Evolutionary conservation across 2,329 filamentous ascomycete species (phyloP), one percentile per base, ranked within the genome.

Genomic region (Fusarium mexicanum): DNA sequence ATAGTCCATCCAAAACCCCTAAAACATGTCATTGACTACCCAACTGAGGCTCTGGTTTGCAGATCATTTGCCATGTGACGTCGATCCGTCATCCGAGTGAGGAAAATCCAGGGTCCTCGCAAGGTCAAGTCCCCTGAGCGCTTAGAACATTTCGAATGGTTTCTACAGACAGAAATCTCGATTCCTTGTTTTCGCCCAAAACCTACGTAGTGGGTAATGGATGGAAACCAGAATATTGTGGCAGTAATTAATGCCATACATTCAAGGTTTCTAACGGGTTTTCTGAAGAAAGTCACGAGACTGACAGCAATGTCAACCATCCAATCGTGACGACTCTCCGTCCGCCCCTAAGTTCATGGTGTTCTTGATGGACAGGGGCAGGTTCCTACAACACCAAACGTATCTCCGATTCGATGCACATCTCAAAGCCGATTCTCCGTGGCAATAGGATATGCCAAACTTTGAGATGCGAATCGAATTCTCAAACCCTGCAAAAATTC

Each of bases 11-110:
- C n/a, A 31, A 24, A 33, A 31, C 46, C 58, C 26, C 22, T 16
- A 50, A n/a, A 29, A 20, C 51, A 35, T 44, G 40, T 47, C 60
- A 50, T 69, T 64, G 60, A 58, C 55, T 51, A 55, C 43, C 53
- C 31, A 41, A 65, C 58, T 71, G 66, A 76, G 63, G 69, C 58
- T 72, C 72, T 69, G 44, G 48, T 43, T 65, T 58, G 76, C 59
- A 68, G 74, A 77, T 77, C 74, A 47, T 60, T 62, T 53, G 61
- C 65, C 51, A 40, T 65, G 51, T 77, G 74, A 78, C 76, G 72
- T 76, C 60, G 64, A 38, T 51, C 55, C 40, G 10, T 62, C 61
- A 38, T 46, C 55, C 43, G 17, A 57, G 47, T 57, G 53, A 61
- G 41, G 64, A 64, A 64, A 64, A 66, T 71, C 67, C 63, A 76